Conservation (phyloP, 2,329 filamentous ascomycete species). For the Grosmannia clavigera region DNA sequence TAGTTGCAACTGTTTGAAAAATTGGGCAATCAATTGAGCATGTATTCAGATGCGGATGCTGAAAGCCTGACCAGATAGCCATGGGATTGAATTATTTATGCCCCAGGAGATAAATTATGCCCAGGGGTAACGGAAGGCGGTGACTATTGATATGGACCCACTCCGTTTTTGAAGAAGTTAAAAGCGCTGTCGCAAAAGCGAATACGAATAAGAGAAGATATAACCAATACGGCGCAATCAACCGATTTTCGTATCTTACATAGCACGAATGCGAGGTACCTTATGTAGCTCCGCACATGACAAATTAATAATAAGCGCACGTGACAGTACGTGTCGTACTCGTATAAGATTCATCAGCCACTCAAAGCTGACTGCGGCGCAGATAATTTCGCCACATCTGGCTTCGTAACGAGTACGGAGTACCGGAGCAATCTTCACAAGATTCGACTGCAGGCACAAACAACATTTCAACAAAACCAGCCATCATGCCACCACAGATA, state of each 20-base stretch:
- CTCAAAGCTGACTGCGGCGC: background rate
- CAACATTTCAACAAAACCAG: background rate
- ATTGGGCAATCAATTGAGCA: background rate
- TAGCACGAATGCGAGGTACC: background rate
- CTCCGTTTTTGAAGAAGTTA: background rate
- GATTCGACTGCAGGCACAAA: background rate
- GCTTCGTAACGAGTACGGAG: too few relatives aligned
- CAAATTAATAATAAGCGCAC: background rate
- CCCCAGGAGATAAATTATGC: background rate
- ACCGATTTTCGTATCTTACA: background rate
- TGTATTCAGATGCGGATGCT: background rate
- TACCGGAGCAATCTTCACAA: background rate
- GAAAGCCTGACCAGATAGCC: background rate
- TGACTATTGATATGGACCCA: background rate
- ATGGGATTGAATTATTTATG: background rate
- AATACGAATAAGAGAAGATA: constrained; percentile 12
- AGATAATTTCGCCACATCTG: background rate
- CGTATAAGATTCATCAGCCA: background rate
- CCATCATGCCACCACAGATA: constrained; percentile 71
- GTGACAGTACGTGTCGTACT: background rate
- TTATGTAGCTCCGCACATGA: too few relatives aligned
- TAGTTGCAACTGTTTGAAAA: background rate
- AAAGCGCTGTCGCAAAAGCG: background rate
- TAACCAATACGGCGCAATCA: background rate
- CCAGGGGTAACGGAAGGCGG: constrained; percentile 1